A percentile compares a stretch with the other conserved stretches of the same genome.
These are phyloP conservation scores for Oryza glaberrima DNA, from an alignment of 176 grass and related monocot genomes.

Conservation along the genomic window DNA sequence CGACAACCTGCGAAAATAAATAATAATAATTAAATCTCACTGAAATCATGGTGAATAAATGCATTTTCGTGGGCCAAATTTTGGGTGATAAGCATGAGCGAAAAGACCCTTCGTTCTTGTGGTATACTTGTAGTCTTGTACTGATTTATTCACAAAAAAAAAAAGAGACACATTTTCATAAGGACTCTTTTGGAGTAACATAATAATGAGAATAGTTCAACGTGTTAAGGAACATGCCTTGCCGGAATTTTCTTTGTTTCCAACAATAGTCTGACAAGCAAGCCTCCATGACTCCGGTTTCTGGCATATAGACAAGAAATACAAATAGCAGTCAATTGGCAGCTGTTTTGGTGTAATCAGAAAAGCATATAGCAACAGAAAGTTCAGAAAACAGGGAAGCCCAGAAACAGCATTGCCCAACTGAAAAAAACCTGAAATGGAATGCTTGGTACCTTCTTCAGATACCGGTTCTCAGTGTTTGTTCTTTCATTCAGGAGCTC, in stretches of 20 bases:
- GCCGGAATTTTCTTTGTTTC: constrained; percentile 93
- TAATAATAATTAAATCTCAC: not conserved
- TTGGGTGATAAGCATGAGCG: no score
- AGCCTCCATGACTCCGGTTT: constrained; percentile 96
- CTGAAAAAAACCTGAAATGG: no score
- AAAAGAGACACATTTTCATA: not conserved
- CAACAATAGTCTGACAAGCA: constrained; percentile 93
- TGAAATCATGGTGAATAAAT: not conserved
- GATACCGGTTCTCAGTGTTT: constrained; percentile 63
- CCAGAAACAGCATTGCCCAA: not conserved
- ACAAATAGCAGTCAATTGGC: not conserved
- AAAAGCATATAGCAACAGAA: not conserved
- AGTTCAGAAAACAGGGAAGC: not conserved
- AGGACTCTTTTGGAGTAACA: not conserved
- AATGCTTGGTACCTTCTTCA: constrained; percentile 65
- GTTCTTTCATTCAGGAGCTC: constrained; percentile 83
- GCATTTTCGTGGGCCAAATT: not conserved
- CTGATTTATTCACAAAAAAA: not conserved
- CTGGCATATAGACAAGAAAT: constrained; percentile 33
- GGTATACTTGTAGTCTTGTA: no score
- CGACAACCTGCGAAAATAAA: constrained; percentile 52
- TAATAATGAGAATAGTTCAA: not conserved
- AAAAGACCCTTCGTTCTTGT: no score
- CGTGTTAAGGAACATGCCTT: constrained; percentile 49
- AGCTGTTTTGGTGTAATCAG: not conserved